phyloP scores from a whole-genome alignment of 2,329 filamentous ascomycete species.

The Fonsecaea pugnacius region DNA sequence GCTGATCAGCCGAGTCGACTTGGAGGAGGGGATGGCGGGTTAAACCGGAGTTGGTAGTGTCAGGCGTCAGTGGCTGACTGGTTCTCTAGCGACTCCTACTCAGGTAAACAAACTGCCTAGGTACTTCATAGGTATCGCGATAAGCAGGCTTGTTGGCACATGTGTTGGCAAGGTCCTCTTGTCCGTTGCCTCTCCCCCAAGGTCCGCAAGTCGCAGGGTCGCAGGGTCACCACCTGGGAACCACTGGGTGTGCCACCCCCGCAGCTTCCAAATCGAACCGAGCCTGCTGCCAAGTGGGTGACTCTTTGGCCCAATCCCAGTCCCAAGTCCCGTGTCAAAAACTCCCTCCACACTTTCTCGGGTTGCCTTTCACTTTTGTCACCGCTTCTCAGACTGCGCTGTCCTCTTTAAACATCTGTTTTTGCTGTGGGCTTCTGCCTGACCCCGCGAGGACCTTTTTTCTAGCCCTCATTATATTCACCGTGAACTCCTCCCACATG shows the following conservation, averaged over 20 bases:
- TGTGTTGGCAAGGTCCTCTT: conserved; percentile 24
- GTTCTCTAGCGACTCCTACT: no score
- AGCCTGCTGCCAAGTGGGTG: neutral
- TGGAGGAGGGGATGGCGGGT: conserved; percentile 3
- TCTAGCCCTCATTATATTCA: neutral
- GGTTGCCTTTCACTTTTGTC: conserved; percentile 17
- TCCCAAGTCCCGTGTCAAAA: neutral
- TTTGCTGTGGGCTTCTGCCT: conserved; percentile 19
- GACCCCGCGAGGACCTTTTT: conserved; percentile 7
- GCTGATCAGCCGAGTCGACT: conserved; percentile 5
- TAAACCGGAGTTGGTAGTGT: conserved; percentile 6
- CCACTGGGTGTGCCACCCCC: neutral
- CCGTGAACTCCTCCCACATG: conserved; percentile 26
- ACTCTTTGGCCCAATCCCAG: neutral
- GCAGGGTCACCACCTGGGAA: neutral
- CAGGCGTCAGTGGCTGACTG: conserved; percentile 8
- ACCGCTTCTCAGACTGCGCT: conserved; percentile 20
- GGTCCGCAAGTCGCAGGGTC: neutral
- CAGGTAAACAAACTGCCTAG: neutral
- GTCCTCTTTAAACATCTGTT: conserved; percentile 15
- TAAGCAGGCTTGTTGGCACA: conserved; percentile 1
- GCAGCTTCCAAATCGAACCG: neutral
- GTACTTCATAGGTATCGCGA: neutral
- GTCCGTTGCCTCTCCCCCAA: neutral
- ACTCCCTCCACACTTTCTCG: conserved; percentile 2